A percentile compares a stretch with the other conserved stretches of the same genome.
Evolutionary conservation across 176 grass and related monocot genomes (phyloP).

Genomic region (Phyllostachys edulis): DNA sequence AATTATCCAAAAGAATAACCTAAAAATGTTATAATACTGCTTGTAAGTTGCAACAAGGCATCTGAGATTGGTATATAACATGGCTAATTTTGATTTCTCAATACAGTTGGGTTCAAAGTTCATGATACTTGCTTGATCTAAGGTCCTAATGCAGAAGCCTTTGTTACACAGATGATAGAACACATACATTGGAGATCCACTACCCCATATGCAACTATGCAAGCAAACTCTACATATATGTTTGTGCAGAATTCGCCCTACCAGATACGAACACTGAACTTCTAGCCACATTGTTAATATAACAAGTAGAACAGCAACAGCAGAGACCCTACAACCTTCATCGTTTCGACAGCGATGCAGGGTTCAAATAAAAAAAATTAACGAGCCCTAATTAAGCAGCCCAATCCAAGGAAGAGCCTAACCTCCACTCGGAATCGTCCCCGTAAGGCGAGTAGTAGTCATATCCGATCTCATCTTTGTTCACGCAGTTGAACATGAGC

Average conservation of each 20-base stretch:
- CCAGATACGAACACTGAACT: not conserved
- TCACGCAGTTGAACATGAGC: conserved; percentile 85
- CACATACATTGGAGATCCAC: not conserved
- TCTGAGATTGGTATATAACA: not conserved
- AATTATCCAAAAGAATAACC: not conserved
- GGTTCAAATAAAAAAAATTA: not conserved
- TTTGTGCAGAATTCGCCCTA: not conserved
- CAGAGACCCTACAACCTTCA: not conserved
- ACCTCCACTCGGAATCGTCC: conserved; percentile 75
- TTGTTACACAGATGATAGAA: not conserved
- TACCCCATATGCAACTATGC: not conserved
- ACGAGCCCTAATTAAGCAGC: not conserved
- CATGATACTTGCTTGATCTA: not conserved
- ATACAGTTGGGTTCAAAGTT: not conserved
- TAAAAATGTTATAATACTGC: not conserved
- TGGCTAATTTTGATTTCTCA: not conserved
- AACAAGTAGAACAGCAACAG: not conserved
- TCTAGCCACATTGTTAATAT: not conserved
- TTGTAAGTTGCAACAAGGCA: not conserved
- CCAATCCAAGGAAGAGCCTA: not conserved
- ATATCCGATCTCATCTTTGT: conserved; percentile 62
- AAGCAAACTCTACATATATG: not conserved
- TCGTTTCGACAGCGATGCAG: not conserved
- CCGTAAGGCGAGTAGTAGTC: conserved; percentile 78
- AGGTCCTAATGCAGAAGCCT: not conserved